Conservation (phyloP, 2,329 filamentous ascomycete genomes). For the Pleurostoma richardsiae region DNA sequence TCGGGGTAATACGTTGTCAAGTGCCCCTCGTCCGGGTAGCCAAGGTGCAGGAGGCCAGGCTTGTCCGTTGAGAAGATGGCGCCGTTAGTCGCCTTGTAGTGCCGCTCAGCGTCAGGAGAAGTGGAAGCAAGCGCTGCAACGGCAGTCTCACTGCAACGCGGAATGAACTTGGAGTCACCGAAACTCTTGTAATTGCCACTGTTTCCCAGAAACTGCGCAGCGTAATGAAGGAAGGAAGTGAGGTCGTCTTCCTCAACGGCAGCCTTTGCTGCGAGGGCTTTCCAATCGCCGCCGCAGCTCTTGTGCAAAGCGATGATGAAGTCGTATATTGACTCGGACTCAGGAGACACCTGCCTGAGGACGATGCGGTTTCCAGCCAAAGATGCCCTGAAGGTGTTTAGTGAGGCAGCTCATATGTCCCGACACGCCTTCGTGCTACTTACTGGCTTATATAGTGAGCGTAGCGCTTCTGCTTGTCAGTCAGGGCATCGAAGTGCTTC, state of each 20-base stretch:
- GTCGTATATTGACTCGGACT: slow-evolving; percentile 77
- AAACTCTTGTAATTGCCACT: slow-evolving; percentile 84
- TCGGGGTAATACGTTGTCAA: slow-evolving; percentile 80
- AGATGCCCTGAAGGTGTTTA: slow-evolving; percentile 52
- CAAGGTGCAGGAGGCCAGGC: slow-evolving; percentile 65
- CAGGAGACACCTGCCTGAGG: slow-evolving; percentile 75
- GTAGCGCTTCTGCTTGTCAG: slow-evolving; percentile 78
- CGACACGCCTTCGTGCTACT: slow-evolving; percentile 11
- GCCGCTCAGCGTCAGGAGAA: slow-evolving; percentile 53
- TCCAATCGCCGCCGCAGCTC: slow-evolving; percentile 65
- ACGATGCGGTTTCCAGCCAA: slow-evolving; percentile 74
- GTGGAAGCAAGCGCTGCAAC: slow-evolving; percentile 61
- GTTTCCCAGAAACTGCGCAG: slow-evolving; percentile 75
- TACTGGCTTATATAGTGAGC: slow-evolving; percentile 84
- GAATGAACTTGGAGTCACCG: slow-evolving; percentile 80
- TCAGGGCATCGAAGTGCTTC: slow-evolving; percentile 80
- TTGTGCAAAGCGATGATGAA: slow-evolving; percentile 71
- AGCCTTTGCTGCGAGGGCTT: slow-evolving; percentile 57
- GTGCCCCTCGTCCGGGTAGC: slow-evolving; percentile 69
- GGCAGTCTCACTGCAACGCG: slow-evolving; percentile 59
- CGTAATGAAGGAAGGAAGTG: slow-evolving; percentile 68
- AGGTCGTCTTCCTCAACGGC: slow-evolving; percentile 60
- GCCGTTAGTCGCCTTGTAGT: slow-evolving; percentile 64
- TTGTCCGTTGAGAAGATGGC: slow-evolving; percentile 67
- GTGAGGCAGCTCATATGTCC: not conserved